Base-by-base conservation (phyloP, 345 rosid species). In the Populus pruinosa region DNA sequence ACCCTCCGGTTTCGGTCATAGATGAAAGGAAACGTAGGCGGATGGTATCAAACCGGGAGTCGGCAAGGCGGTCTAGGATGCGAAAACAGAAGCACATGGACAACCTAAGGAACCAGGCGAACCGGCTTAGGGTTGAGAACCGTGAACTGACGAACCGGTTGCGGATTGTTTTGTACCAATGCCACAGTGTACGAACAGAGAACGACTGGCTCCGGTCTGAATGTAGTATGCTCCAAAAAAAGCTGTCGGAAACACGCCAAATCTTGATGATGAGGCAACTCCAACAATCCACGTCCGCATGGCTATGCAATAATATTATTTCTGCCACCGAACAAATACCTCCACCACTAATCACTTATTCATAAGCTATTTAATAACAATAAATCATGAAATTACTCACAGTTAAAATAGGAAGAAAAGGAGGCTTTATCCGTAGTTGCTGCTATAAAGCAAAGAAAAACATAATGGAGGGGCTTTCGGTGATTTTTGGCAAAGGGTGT, bases 1-100 rank as follows among this genome's bases (percentile, higher is more conserved):
- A 77, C 73, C 85, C 23, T n/a, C 9, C 79, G 12, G 81, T 44
- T 36, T 41, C 78, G 1, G 17, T 74, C 67, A 47, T 85, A 33
- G 92, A 92, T 31, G 97, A 90, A 56, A 85, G 93, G n/a, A 94
- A 89, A 81, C 76, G 83, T 70, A 89, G 87, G 82, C 87, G 98
- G 43, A 93, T 89, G 97, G 76, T 89, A 73, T 94, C 98, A 68
- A 94, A 93, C 90, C 89, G 97, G 76, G 95, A 94, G 74, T 93
- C 98, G 10, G 98, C 98, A 12, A 84, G 91, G 87, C 84, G 97
- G 79, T 93, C 98, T 0, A 84, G 98, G 79, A 86, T 90, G 91
- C 89, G 97, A 75, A 91, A 91, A 69, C 95, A 91, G 79, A 90
- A 78, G 86, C 94, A 91, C 80, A 75, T 88, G 77, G 94, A 93